Evolutionary conservation across 139 green algal genomes (phyloP), one percentile per base, ranked within the genome.

Genomic region (Marvania coccoides): DNA sequence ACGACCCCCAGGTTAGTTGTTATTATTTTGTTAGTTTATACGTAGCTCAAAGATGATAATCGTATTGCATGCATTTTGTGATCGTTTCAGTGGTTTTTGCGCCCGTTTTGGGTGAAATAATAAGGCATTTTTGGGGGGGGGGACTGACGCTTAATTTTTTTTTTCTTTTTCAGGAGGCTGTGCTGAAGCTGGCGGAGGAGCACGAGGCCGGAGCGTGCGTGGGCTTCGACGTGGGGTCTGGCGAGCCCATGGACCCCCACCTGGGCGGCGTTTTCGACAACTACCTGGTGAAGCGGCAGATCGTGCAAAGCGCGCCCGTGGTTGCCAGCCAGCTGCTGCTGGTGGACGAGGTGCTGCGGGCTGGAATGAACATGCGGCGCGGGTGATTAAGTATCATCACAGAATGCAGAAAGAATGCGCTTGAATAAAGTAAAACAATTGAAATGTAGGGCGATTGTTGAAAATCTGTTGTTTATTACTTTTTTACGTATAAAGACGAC

Each of bases 281-380:
- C 79, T 91, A 88, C 69, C 82, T 86, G 6, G 94, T 98, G n/a
- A 99, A 99, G 86, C 73, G 76, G 66, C 93, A 99, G 80, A 87
- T 97, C 46, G 79, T 99, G 47, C 86, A 97, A 69, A 78, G 74
- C 30, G 91, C 93, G 19, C 94, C 94, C 19, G 79, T 98, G 1
- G 85, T 99, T 36, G 91, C 91, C 0, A 84, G 67, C 30, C 93
- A 99, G 78, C 79, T 99, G 63, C 75, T 99, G 36, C 74, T 99
- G 33, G 91, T 98, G 31, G 94, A 99, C 65, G 95, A 99, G 75
- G 93, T 99, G 30, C 92, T 99, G 60, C 80, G 94, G 3, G 94
- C 94, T 3, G 94, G 94, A 30, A 86, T 95, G 23, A 98, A 98
- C 82, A 99, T 99, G 94, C 77, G 90, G 63, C 54, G 51, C 30